Base-by-base conservation (phyloP, 805 yeast genomes). In the Candida patagonica region DNA sequence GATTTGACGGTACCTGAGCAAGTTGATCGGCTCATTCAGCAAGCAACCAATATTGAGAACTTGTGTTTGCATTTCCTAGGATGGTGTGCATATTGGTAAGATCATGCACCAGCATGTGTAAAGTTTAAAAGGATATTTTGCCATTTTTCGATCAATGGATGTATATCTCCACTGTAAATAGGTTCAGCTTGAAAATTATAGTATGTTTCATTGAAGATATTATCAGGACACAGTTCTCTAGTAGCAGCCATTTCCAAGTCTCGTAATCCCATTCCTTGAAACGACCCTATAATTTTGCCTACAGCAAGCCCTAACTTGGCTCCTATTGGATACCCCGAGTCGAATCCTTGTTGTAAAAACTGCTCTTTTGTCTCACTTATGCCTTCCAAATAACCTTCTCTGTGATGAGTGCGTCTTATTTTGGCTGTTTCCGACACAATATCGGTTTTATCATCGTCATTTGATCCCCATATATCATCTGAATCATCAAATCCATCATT, bases 81-180 rank as follows among this genome's bases (percentile, higher is more conserved):
- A 15, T 92, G 99, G 99, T 92, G 99, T 63, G 84, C 97, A 1
- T 92, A 89, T 74, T 92, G 98, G 97, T 89, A 54, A 59, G 6
- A n/a, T 15, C 6, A 34, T 3, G 37, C 10, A 30, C 21, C 4
- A 12, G 23, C 15, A 29, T 23, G 5, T 34, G 6, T 20, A 13
- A 34, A 34, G 24, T 23, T 16, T 4, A 15, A 9, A 3, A 42
- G 38, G 3, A 40, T 30, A 6, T 41, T 38, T 34, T 59, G 56
- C 84, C 85, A 79, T 39, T 65, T 59, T 1, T 45, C 43, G 4
- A 80, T 42, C 16, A 73, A 42, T 3, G 66, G 64, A 48, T 67
- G 73, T 5, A 37, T 29, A 6, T 43, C 58, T 7, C 57, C 61
- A 4, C 37, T 30, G 31, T 50, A 59, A 7, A 24, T 35, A 5